Base-by-base conservation (phyloP, 2,329 filamentous ascomycete genomes). In the Epicoccum nigrum region DNA sequence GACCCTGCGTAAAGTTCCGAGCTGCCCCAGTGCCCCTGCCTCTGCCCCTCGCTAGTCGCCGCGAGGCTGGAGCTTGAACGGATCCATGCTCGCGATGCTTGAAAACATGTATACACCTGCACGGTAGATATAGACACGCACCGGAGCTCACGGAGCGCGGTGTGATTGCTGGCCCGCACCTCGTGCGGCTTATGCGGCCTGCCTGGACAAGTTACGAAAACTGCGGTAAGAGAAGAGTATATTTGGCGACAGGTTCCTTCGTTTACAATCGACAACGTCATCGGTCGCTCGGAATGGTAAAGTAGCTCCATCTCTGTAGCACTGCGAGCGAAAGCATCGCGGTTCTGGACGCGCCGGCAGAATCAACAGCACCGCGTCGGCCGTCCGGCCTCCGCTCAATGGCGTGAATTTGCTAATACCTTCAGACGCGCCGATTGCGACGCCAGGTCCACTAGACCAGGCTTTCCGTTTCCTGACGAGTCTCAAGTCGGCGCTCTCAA, bases 271-370 rank as follows among this genome's bases (percentile, higher is more conserved):
- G 47, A 60, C 48, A 55, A 63, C 68, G 69, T 72, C 69, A 72
- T 71, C 48, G 65, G 63, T 58, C 57, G 63, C 68, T 69, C 53
- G 59, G 71, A 70, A 57, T 42, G 67, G 69, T 58, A 69, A 70
- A 65, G 69, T 52, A 67, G 57, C 55, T 62, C 13, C 58, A 52
- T 54, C 54, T 54, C 63, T 63, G 54, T 63, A 65, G 65, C 64
- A 65, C 50, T 58, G 62, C 63, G 67, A 60, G 66, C 65, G 58
- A 55, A 63, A 64, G 58, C 61, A 59, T 64, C 56, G 62, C 58
- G 56, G 35, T 53, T 65, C 52, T 51, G 51, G 55, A 56, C 49
- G 51, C 55, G 27, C 61, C 62, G 60, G 63, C 57, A 54, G 47
- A 60, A 55, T 35, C 45, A 50, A 51, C 55, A 37, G 45, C 42